Evolutionary conservation across 495 filamentous ascomycete genomes (phyloP).

Genomic region (Neurospora tetraspora): DNA sequence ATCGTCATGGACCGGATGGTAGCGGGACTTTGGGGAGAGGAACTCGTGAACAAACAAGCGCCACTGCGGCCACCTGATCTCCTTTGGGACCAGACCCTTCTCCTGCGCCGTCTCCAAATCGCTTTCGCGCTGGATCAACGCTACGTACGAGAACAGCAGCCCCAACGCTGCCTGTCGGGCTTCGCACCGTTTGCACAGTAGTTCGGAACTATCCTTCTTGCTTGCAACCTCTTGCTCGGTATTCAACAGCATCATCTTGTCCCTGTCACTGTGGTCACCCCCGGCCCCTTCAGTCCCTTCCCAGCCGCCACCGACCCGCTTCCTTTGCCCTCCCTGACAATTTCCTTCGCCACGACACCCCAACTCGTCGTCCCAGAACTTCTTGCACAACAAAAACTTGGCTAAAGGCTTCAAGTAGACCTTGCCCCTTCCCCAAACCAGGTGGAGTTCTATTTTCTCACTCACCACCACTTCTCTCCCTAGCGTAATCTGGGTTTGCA

Average conservation of each 20-base stretch:
- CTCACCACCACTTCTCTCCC: constrained; percentile 32
- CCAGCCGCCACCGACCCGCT: not conserved
- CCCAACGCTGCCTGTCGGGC: constrained; percentile 17
- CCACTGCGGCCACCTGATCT: constrained; percentile 14
- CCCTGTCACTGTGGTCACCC: not conserved
- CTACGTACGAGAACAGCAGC: constrained; percentile 29
- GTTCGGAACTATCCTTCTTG: not conserved
- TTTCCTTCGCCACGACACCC: not conserved
- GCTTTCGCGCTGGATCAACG: constrained; percentile 25
- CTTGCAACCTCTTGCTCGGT: not conserved
- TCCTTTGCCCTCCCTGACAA: not conserved
- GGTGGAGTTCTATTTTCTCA: constrained; percentile 31
- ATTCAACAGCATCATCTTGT: not conserved
- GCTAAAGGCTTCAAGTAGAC: constrained; percentile 31
- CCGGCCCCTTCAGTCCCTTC: not conserved
- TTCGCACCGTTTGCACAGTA: not conserved
- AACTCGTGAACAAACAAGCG: constrained; percentile 2
- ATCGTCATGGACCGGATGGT: constrained; percentile 16
- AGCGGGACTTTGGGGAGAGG: constrained; percentile 8
- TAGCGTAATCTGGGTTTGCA: constrained; percentile 27
- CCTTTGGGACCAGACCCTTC: constrained; percentile 22
- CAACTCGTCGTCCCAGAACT: constrained; percentile 23
- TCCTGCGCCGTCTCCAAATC: constrained; percentile 29
- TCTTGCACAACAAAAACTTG: constrained; percentile 21
- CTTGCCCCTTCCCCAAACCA: constrained; percentile 29